Percentiles rank a stretch among this genome's conserved stretches.
phyloP scores from a whole-genome alignment of 306 rosid genomes.

The Vigna trinervia region DNA sequence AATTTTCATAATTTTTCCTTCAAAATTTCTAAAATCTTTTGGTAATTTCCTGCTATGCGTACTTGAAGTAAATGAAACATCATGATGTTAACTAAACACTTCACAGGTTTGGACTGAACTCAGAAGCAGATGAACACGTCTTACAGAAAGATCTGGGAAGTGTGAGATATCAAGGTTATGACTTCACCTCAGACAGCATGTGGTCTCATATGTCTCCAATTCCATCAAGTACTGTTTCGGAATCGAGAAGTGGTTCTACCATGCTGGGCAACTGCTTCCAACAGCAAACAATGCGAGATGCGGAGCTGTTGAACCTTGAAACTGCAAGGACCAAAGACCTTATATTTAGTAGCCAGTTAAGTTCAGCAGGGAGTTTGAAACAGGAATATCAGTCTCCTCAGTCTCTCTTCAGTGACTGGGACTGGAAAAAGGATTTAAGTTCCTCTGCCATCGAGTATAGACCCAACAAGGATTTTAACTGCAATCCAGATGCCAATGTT shows the following conservation, averaged over 20 bases:
- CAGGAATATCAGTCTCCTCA: conserved; percentile 61
- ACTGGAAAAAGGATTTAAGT: conserved; percentile 58
- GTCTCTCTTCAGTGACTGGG: conserved; percentile 66
- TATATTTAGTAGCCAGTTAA: conserved; percentile 50
- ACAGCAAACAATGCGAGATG: conserved; percentile 51
- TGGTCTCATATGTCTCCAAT: conserved; percentile 62
- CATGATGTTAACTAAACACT: conserved; percentile 40
- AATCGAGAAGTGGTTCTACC: conserved; percentile 52
- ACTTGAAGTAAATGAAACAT: conserved; percentile 12
- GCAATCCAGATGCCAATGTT: conserved; percentile 56
- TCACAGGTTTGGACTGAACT: conserved; percentile 53
- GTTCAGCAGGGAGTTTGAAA: conserved; percentile 52
- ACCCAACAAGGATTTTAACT: conserved; percentile 52
- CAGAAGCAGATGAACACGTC: conserved; percentile 59
- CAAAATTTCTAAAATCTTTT: neutral
- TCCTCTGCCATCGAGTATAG: conserved; percentile 49
- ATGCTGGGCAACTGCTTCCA: conserved; percentile 52
- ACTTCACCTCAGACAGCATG: conserved; percentile 54
- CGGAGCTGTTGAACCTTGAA: conserved; percentile 49
- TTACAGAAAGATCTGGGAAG: conserved; percentile 59
- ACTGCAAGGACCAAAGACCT: conserved; percentile 54
- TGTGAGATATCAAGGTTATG: conserved; percentile 55
- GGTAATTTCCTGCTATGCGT: conserved; percentile 24
- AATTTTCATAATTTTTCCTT: conserved; percentile 13
- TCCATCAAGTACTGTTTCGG: conserved; percentile 52